These are phyloP conservation scores for Boletus bicolor DNA, from an alignment of 768 basidiomycete species.

Conservation along the genomic window DNA sequence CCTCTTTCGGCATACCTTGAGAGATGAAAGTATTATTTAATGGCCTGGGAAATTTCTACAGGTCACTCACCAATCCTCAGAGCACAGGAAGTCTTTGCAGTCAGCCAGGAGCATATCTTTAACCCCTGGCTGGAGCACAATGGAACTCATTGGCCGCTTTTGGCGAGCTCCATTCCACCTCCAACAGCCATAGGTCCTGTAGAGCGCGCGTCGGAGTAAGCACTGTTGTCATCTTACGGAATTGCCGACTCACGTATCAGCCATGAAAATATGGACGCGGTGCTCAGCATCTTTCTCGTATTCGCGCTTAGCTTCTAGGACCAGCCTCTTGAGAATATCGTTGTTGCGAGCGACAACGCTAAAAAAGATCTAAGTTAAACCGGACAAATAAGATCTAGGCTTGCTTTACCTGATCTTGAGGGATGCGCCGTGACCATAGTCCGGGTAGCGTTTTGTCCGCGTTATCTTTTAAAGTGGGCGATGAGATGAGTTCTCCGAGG, in stretches of 20 bases:
- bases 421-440: slow-evolving; percentile 68
- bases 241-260: slow-evolving; percentile 67
- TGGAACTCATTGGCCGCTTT: slow-evolving; percentile 90
- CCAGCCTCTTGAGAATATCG: slow-evolving; percentile 82
- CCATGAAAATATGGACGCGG: slow-evolving; percentile 85
- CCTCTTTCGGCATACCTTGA: slow-evolving; percentile 91
- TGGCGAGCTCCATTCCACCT: slow-evolving; percentile 86
- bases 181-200: slow-evolving; percentile 73
- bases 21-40: slow-evolving; percentile 19
- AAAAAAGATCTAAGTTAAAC: slow-evolving; percentile 9
- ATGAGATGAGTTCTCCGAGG: slow-evolving; percentile 22
- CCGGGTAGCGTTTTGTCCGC: slow-evolving; percentile 71
- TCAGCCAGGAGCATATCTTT: slow-evolving; percentile 89
- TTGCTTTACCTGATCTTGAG: slow-evolving; percentile 71
- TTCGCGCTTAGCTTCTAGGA: slow-evolving; percentile 81
- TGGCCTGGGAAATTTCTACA: slow-evolving; percentile 17
- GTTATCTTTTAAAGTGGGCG: slow-evolving; percentile 54
- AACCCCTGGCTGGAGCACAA: slow-evolving; percentile 84
- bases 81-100: slow-evolving; percentile 79
- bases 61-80: slow-evolving; percentile 76
- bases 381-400: slow-evolving; percentile 15
- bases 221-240: slow-evolving; percentile 3
- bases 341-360: slow-evolving; percentile 89
- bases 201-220: slow-evolving; percentile 3
- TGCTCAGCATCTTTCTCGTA: slow-evolving; percentile 92